Base-by-base conservation (phyloP, 2,329 filamentous ascomycete genomes). In the Ceratocystis cubensis region DNA sequence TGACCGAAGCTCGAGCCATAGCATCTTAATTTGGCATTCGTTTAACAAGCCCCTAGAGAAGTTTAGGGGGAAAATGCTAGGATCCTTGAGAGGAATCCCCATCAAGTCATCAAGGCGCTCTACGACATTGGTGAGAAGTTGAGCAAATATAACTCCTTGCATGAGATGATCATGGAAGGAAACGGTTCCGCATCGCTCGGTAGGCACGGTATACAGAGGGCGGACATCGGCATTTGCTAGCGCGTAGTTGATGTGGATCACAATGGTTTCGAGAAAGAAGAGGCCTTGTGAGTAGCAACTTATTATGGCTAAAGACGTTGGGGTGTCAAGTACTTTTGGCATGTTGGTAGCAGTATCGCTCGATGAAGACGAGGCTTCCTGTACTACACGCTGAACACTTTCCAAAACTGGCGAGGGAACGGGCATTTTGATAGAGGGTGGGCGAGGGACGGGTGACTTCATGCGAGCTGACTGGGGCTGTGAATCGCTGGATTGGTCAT, bases 271-370 rank as follows among this genome's bases (percentile, higher is more conserved):
- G 17, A 73, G 69, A 62, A 71, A 70, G 7, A 69, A 69, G 63
- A 71, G 67, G 30, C 73, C 66, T 30, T 74, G 72, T 3, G 70
- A 68, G 57, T 71, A 74, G 61, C 73, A 74, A 5, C 73, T 75
- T 61, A 73, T 71, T 48, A 73, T 68, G 25, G 73, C 69, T 33
- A 73, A 69, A 57, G 73, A 71, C 1, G 72, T 73, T 0, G 73
- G 67, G 1, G 71, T 70, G 65, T 73, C 72, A 20, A 71, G 69
- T 5, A 64, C 61, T 30, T 64, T 64, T 20, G 61, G 56, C 48
- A 5, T 22, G 22, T 15, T 59, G n/a, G 10, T 37, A 48, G 25
- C 50, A 56, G n/a, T n/a, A 8, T 15, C 28, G 44, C 50, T 28
- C 50, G 61, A 22, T 4, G 37, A 46, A 28, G 44, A 15, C 7